Evolutionary conservation across 2,329 filamentous ascomycete species (phyloP).

Genomic region (Fusarium caatingaense): DNA sequence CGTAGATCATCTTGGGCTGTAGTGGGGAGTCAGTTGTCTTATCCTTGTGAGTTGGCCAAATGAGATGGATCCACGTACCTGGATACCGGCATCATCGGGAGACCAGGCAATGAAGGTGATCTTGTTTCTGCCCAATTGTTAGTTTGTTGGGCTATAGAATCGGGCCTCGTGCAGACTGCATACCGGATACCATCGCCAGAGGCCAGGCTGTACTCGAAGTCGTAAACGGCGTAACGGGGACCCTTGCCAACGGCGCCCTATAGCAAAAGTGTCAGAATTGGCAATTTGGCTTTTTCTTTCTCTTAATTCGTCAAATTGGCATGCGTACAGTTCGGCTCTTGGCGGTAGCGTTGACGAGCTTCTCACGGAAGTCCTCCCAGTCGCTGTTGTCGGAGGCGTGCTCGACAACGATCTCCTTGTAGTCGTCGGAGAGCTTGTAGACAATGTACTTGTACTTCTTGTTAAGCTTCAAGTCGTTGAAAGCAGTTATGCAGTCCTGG

Average conservation of each 20-base stretch:
- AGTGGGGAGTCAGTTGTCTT: slow-evolving; percentile 18
- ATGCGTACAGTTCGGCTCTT: slow-evolving; percentile 74
- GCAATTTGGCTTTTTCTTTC: not conserved
- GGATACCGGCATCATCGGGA: slow-evolving; percentile 82
- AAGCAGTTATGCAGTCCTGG: slow-evolving; percentile 76
- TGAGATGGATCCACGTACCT: slow-evolving; percentile 72
- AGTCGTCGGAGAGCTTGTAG: slow-evolving; percentile 87
- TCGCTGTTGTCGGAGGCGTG: slow-evolving; percentile 74
- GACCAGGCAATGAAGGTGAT: slow-evolving; percentile 84
- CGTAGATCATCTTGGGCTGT: slow-evolving; percentile 90
- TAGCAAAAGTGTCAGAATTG: slow-evolving; percentile 24
- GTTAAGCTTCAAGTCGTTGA: slow-evolving; percentile 85
- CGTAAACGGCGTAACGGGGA: slow-evolving; percentile 86
- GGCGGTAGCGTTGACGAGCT: slow-evolving; percentile 77
- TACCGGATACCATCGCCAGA: slow-evolving; percentile 79
- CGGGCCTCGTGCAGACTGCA: slow-evolving; percentile 30
- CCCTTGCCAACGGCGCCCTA: slow-evolving; percentile 72
- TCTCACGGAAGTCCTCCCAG: slow-evolving; percentile 80
- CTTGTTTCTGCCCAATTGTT: slow-evolving; percentile 69
- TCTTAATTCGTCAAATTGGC: not conserved
- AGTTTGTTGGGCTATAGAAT: slow-evolving; percentile 22
- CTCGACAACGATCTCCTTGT: slow-evolving; percentile 85
- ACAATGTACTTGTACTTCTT: slow-evolving; percentile 89
- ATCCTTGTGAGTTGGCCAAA: slow-evolving; percentile 65
- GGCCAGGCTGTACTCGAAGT: slow-evolving; percentile 80